Evolutionary conservation across 2,329 filamentous ascomycete genomes (phyloP).

Genomic region (Scedosporium boydii): DNA sequence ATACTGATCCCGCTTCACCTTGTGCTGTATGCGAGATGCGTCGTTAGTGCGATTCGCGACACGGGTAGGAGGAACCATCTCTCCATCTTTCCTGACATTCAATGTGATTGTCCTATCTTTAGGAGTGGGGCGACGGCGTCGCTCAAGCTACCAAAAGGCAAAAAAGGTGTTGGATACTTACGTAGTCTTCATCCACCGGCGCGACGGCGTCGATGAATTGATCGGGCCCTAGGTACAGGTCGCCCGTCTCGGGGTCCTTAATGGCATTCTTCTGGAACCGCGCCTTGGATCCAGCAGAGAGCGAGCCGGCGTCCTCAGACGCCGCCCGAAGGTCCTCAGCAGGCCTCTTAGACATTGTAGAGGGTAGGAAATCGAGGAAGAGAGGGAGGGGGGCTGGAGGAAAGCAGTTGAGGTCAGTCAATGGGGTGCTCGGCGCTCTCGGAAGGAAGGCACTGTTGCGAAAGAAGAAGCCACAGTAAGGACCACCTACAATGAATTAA

Average conservation of each 20-base stretch:
- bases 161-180: slow-evolving; percentile 39
- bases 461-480: background rate
- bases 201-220: slow-evolving; percentile 88
- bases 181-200: slow-evolving; percentile 80
- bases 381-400: background rate
- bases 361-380: background rate
- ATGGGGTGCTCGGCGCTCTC: background rate
- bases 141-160: background rate
- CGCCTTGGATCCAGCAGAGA: slow-evolving; percentile 66
- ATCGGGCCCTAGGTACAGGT: slow-evolving; percentile 71
- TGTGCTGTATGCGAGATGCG: slow-evolving; percentile 56
- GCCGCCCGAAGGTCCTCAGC: slow-evolving; percentile 37
- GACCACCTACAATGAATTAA: background rate
- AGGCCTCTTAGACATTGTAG: slow-evolving; percentile 4
- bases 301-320: slow-evolving; percentile 42
- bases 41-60: background rate
- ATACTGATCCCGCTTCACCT: slow-evolving; percentile 95
- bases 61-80: background rate
- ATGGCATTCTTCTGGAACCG: slow-evolving; percentile 69
- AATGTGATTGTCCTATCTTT: background rate
- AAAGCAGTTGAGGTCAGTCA: background rate
- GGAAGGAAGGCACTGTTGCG: background rate
- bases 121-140: background rate
- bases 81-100: background rate
- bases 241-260: slow-evolving; percentile 65